Conservation (phyloP, 306 rosid genomes). For the Vicia faba region DNA sequence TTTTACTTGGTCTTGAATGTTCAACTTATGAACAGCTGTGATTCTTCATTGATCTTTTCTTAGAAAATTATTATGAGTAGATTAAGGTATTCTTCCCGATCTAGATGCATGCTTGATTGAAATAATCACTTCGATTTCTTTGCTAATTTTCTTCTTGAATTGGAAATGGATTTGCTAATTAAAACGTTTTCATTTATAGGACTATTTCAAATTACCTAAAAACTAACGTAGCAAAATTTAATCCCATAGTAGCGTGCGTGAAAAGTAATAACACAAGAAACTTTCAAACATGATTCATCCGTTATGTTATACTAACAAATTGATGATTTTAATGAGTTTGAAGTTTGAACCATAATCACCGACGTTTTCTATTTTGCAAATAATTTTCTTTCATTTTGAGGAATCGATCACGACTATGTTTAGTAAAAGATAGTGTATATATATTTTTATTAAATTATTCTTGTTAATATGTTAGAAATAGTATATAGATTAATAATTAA, state of each 20-base stretch:
- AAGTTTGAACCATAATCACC: constrained; percentile 22
- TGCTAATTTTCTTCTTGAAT: constrained; percentile 27
- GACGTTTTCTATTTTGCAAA: not conserved
- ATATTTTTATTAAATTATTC: no score
- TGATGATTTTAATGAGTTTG: constrained; percentile 34
- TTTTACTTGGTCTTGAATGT: constrained; percentile 30
- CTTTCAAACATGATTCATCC: constrained; percentile 38
- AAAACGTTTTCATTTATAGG: constrained; percentile 36
- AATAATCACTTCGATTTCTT: constrained; percentile 44
- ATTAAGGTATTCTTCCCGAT: constrained; percentile 40
- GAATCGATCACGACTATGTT: no score
- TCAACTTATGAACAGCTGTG: constrained; percentile 44
- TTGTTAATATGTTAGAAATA: no score
- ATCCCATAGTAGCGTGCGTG: constrained; percentile 7
- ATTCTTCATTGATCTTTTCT: constrained; percentile 42
- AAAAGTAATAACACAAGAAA: constrained; percentile 26
- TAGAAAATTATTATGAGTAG: constrained; percentile 48
- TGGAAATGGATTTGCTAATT: constrained; percentile 36
- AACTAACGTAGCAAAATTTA: constrained; percentile 33
- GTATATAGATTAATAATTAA: no score
- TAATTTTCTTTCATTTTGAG: no score
- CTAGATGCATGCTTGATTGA: constrained; percentile 50
- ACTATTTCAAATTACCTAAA: constrained; percentile 40
- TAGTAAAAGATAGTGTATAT: no score
- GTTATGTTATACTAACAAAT: constrained; percentile 33